phyloP scores from a whole-genome alignment of 2,329 filamentous ascomycete species.

The Paecilomyces dactylethromorphus region DNA sequence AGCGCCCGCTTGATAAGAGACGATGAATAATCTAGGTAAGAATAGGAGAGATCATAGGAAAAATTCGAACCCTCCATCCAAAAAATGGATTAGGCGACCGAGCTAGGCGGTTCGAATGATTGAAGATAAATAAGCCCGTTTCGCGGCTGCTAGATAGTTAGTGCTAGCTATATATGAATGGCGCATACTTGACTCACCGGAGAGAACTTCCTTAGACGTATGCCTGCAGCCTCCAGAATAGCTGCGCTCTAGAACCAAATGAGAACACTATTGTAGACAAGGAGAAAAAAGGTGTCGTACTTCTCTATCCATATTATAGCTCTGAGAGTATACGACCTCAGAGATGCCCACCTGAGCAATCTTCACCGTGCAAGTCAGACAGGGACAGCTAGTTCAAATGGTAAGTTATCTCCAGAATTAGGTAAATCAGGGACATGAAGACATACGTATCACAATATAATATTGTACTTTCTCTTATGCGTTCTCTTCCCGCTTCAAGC shows the following conservation, averaged over 20 bases:
- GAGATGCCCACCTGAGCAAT: constrained; percentile 93
- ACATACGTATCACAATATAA: constrained; percentile 80
- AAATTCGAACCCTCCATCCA: neutral
- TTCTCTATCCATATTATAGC: constrained; percentile 88
- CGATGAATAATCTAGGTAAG: neutral
- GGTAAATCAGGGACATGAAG: neutral
- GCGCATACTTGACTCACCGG: constrained; percentile 48
- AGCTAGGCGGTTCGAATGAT: constrained; percentile 18
- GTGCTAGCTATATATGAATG: constrained; percentile 1
- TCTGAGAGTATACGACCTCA: constrained; percentile 90
- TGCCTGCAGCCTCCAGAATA: constrained; percentile 77
- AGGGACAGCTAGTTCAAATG: constrained; percentile 61
- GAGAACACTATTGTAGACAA: constrained; percentile 3
- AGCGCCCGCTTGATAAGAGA: neutral
- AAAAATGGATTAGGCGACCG: neutral
- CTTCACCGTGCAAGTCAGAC: constrained; percentile 96
- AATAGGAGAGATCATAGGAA: neutral
- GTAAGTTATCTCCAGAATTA: constrained; percentile 2
- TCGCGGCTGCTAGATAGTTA: constrained; percentile 43
- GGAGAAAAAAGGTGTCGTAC: constrained; percentile 23
- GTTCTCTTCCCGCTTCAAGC: constrained; percentile 84
- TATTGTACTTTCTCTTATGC: constrained; percentile 73
- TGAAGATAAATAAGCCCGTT: constrained; percentile 61
- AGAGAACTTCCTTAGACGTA: constrained; percentile 78
- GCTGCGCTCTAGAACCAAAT: constrained; percentile 54